Percentiles rank a stretch among this genome's conserved stretches.
Evolutionary conservation across 2,329 filamentous ascomycete species (phyloP).

Genomic region (Arthrobotrys conoides): DNA sequence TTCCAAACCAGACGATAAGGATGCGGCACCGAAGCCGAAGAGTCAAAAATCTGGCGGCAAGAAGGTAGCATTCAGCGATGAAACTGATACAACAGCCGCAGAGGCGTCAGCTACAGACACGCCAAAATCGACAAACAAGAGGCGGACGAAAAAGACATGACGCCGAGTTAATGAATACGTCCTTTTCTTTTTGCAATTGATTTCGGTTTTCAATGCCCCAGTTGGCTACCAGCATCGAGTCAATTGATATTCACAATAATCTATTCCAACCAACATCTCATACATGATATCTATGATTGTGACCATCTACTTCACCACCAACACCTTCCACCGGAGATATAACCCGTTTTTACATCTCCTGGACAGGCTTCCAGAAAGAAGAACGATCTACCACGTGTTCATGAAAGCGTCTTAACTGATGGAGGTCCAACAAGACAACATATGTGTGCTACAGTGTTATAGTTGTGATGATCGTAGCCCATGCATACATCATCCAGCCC

Average conservation of each 20-base stretch:
- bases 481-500: background rate
- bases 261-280: background rate
- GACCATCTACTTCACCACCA: slow-evolving; percentile 12
- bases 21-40: slow-evolving; percentile 25
- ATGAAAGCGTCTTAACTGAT: slow-evolving; percentile 1
- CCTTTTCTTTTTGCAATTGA: background rate
- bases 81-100: slow-evolving; percentile 20
- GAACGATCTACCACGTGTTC: slow-evolving; percentile 22
- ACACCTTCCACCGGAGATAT: background rate
- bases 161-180: background rate
- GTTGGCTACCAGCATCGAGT: background rate
- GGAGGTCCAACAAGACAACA: slow-evolving; percentile 13
- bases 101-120: slow-evolving; percentile 50
- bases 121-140: slow-evolving; percentile 46
- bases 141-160: slow-evolving; percentile 41
- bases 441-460: background rate
- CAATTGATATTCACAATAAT: background rate
- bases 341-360: background rate
- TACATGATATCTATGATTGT: background rate
- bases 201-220: background rate
- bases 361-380: background rate
- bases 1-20: background rate
- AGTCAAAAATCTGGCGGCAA: slow-evolving; percentile 34
- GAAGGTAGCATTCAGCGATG: slow-evolving; percentile 51
- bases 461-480: background rate